A percentile compares a stretch with the other conserved stretches of the same genome.
phyloP scores from a whole-genome alignment of 148 eudicot genomes.

The Chenopodium album region DNA sequence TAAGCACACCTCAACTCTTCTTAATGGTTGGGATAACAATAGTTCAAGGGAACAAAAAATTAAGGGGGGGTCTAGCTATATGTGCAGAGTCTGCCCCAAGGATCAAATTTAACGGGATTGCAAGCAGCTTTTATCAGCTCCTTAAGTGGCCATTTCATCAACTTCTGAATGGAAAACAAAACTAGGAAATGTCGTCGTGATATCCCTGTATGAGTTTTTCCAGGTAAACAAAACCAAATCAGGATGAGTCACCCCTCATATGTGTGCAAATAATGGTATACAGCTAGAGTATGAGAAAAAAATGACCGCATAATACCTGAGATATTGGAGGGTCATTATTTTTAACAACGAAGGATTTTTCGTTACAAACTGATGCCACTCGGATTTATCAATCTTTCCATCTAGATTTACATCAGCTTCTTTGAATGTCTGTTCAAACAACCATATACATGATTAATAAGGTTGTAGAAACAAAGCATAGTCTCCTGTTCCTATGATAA shows the following conservation, averaged over 20 bases:
- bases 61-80: constrained; percentile 4
- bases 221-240: background rate
- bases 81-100: constrained; percentile 19
- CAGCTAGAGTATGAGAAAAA: background rate
- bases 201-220: constrained; percentile 52
- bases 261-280: background rate
- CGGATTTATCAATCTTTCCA: constrained; percentile 77
- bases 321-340: constrained; percentile 91
- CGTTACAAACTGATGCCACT: constrained; percentile 79
- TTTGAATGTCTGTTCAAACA: constrained; percentile 62
- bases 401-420: constrained; percentile 85
- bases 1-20: constrained; percentile 28
- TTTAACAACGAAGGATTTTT: constrained; percentile 76
- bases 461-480: background rate
- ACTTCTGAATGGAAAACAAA: constrained; percentile 76
- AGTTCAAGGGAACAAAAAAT: background rate
- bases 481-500: too few relatives aligned
- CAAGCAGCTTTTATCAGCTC: background rate
- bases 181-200: constrained; percentile 77
- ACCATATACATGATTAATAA: background rate
- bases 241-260: background rate
- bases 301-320: constrained; percentile 46
- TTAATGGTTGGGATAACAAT: constrained; percentile 24
- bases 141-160: constrained; percentile 57
- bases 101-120: constrained; percentile 1